Base-by-base conservation (phyloP, 169 alveolate genomes). In the Cryptosporidium parvum region DNA sequence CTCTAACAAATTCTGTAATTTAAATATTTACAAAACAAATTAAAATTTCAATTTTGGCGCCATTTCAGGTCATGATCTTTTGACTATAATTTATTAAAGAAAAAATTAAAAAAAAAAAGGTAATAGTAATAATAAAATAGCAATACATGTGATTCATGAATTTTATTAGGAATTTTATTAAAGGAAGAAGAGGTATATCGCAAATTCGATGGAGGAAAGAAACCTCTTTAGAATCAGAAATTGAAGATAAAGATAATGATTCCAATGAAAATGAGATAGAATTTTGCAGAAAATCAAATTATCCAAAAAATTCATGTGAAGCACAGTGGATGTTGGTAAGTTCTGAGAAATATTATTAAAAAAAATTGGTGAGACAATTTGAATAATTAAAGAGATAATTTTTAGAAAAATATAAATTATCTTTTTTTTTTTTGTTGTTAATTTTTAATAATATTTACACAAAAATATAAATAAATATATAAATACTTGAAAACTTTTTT, bases 311-410 rank as follows among this genome's bases (percentile, higher is more conserved):
- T 21, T 58, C 87, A 5, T 80, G 87, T 61, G 62, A 31, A 58
- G 87, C 87, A 29, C 87, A 80, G 65, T 80, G 87, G 87, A 80
- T 80, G 87, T 23, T 80, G 59, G 87, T 80, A 62, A 80, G 87
- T 80, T 61, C 44, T 56, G 33, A 23, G 10, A 8, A 8, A 39
- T 39, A 7, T 39, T 39, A 7, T 39, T 31, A 4, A 21, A 53
- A 53, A 4, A 4, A 8, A 23, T 56, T n/a, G 6, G 6, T 21
- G 65, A 21, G 23, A 23, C 14, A 5, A 12, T 45, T 45, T 45
- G 18, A 45, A 45, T 12, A 3, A 45, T 45, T 1, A 16, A 45
- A 45, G 14, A 45, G 18, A 45, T 12, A 45, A 45, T 14, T 45
- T 45, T 10, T 9, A 16, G 18, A 16, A 45, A 12, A 45, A 56